phyloP scores from a whole-genome alignment of 441 rosid species.

The Jatropha multifida region DNA sequence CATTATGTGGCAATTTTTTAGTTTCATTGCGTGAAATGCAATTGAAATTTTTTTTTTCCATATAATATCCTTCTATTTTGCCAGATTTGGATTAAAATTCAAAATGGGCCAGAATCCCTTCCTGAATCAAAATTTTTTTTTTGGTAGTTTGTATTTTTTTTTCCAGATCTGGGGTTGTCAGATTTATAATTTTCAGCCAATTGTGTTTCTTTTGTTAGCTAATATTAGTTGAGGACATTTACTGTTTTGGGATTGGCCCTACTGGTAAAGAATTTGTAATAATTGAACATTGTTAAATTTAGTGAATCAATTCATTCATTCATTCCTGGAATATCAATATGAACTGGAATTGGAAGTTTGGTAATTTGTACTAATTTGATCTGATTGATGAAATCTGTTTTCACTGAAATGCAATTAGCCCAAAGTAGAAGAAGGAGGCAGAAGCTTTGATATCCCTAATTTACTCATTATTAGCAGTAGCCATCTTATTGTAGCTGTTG shows the following conservation, averaged over 20 bases:
- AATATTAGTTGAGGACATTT: slow-evolving; percentile 2
- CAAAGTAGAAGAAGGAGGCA: not conserved
- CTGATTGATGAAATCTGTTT: not conserved
- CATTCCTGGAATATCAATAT: not conserved
- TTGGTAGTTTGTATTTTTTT: not conserved
- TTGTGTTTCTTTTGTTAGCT: not conserved
- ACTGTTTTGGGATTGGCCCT: not conserved
- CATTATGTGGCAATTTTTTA: not conserved
- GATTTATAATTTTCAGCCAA: not conserved
- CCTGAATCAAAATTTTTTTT: too few relatives aligned
- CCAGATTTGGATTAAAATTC: not conserved
- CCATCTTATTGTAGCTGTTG: not conserved
- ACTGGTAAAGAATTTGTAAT: not conserved
- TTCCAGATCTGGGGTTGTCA: not conserved
- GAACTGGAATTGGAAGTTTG: not conserved
- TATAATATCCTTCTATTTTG: slow-evolving; percentile 1
- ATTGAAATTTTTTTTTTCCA: not conserved
- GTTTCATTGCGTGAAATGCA: not conserved
- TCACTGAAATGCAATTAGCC: not conserved
- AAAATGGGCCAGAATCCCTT: not conserved
- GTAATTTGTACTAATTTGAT: not conserved
- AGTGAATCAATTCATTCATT: not conserved
- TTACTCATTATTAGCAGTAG: not conserved
- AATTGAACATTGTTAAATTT: not conserved
- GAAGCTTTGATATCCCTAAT: not conserved